Conservation (phyloP, 1,284 basidiomycete genomes). For the Apiotrichum mycotoxinovorans region DNA sequence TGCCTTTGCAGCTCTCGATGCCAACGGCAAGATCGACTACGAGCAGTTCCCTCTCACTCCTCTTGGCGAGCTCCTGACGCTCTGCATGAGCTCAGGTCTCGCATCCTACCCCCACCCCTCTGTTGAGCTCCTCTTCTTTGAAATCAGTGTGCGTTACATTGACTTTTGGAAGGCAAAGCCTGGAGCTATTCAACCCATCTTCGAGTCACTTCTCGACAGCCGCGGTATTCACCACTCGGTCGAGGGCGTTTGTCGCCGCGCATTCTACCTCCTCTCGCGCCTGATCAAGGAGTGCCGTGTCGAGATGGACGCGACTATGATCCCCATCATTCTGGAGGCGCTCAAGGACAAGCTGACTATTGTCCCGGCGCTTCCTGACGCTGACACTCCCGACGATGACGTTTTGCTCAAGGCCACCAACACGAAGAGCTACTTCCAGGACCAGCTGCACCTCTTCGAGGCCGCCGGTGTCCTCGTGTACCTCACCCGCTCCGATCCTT, state of each 20-base stretch:
- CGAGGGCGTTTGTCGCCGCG: constrained; percentile 67
- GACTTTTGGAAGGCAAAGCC: constrained; percentile 94
- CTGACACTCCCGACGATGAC: constrained; percentile 57
- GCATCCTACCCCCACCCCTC: constrained; percentile 78
- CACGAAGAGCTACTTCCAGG: constrained; percentile 65
- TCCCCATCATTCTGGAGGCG: constrained; percentile 66
- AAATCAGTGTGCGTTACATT: constrained; percentile 83
- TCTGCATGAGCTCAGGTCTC: constrained; percentile 78
- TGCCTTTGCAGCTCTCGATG: constrained; percentile 1
- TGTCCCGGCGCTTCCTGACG: constrained; percentile 49
- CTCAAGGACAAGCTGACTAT: constrained; percentile 60
- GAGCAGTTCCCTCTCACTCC: constrained; percentile 80
- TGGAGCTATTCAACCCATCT: constrained; percentile 75
- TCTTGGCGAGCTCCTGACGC: constrained; percentile 84
- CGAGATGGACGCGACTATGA: constrained; percentile 73
- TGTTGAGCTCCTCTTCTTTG: constrained; percentile 92
- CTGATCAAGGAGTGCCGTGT: constrained; percentile 83
- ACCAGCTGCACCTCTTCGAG: constrained; percentile 94
- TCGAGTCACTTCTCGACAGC: constrained; percentile 82
- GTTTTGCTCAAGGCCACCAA: constrained; percentile 72
- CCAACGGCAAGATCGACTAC: constrained; percentile 66
- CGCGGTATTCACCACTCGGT: constrained; percentile 82
- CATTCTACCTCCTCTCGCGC: constrained; percentile 89
- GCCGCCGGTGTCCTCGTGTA: constrained; percentile 79
- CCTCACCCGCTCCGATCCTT: constrained; percentile 61